Evolutionary conservation across 2,329 filamentous ascomycete genomes (phyloP).

Genomic region (Mycosphaerella sp.): DNA sequence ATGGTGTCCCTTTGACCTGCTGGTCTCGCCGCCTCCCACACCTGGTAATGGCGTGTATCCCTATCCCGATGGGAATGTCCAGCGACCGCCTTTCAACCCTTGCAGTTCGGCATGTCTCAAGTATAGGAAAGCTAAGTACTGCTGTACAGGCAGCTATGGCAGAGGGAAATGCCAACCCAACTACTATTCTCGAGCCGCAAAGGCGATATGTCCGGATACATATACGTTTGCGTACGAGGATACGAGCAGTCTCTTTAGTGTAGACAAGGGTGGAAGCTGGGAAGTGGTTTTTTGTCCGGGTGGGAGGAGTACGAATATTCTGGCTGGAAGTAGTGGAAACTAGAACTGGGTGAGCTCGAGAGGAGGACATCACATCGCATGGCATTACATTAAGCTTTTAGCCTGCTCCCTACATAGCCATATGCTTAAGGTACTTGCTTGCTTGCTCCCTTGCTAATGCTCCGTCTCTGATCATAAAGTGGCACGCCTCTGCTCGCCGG

Average conservation of each 20-base stretch:
- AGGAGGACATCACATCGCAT: neutral
- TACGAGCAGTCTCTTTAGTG: constrained; percentile 52
- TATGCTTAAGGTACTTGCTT: too few species aligned
- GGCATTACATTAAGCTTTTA: neutral
- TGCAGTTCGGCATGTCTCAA: constrained; percentile 72
- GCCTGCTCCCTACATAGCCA: too few species aligned
- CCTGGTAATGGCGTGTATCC: constrained; percentile 72
- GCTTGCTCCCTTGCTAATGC: too few species aligned
- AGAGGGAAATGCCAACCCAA: constrained; percentile 60
- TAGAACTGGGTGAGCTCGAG: neutral
- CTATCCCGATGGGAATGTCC: constrained; percentile 69
- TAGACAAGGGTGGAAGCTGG: constrained; percentile 63
- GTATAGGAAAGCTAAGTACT: constrained; percentile 61
- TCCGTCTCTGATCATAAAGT: too few species aligned
- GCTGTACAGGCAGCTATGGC: constrained; percentile 66
- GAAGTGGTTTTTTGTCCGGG: constrained; percentile 72
- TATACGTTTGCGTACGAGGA: constrained; percentile 68
- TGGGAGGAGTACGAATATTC: constrained; percentile 46
- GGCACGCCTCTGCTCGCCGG: too few species aligned
- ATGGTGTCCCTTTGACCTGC: constrained; percentile 79
- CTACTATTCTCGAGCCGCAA: constrained; percentile 63
- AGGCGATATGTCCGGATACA: constrained; percentile 73
- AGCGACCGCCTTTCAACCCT: constrained; percentile 66
- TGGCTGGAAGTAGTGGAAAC: constrained; percentile 27
- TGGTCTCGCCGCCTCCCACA: constrained; percentile 60